Percentiles rank a stretch among this genome's conserved stretches.
These are phyloP conservation scores for Monosporascus sp. DNA, from an alignment of 2,329 filamentous ascomycete genomes.

Conservation along the genomic window DNA sequence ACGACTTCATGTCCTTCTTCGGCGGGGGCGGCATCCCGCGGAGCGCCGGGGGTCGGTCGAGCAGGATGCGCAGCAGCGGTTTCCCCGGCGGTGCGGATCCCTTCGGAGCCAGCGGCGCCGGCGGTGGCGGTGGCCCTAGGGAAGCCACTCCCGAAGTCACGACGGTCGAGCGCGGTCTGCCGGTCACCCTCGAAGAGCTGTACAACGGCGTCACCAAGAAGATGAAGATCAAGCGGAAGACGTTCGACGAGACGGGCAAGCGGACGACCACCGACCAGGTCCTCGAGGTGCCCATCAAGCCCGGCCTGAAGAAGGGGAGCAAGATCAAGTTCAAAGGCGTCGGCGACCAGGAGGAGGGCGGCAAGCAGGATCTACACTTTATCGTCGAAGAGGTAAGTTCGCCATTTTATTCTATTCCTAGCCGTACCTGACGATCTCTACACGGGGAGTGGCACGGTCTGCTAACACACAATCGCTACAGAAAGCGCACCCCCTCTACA, in stretches of 20 bases:
- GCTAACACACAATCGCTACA: slow-evolving; percentile 35
- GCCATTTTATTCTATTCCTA: too few species aligned
- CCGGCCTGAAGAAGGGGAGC: slow-evolving; percentile 89
- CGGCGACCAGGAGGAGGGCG: slow-evolving; percentile 95
- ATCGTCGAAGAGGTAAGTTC: slow-evolving; percentile 81
- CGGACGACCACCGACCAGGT: slow-evolving; percentile 83
- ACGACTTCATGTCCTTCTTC: slow-evolving; percentile 51
- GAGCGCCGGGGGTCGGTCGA: slow-evolving; percentile 21
- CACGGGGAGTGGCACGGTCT: neutral
- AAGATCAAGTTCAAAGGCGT: slow-evolving; percentile 98
- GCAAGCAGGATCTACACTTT: slow-evolving; percentile 91
- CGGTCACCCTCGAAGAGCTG: slow-evolving; percentile 80
- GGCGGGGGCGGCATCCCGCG: slow-evolving; percentile 39
- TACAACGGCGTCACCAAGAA: slow-evolving; percentile 88
- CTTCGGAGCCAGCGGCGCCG: slow-evolving; percentile 13
- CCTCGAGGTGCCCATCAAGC: slow-evolving; percentile 90
- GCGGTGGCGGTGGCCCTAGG: slow-evolving; percentile 21
- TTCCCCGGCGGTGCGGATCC: slow-evolving; percentile 29
- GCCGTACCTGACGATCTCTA: too few species aligned
- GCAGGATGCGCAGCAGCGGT: slow-evolving; percentile 34
- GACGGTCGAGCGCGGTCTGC: slow-evolving; percentile 79
- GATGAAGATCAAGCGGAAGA: slow-evolving; percentile 97
- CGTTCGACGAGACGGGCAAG: slow-evolving; percentile 81
- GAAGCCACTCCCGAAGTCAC: slow-evolving; percentile 76
- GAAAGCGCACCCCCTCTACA: slow-evolving; percentile 83